Evolutionary conservation across 2,329 filamentous ascomycete species (phyloP), one percentile per base, ranked within the genome.

Genomic region (Arachnomyces sp.): DNA sequence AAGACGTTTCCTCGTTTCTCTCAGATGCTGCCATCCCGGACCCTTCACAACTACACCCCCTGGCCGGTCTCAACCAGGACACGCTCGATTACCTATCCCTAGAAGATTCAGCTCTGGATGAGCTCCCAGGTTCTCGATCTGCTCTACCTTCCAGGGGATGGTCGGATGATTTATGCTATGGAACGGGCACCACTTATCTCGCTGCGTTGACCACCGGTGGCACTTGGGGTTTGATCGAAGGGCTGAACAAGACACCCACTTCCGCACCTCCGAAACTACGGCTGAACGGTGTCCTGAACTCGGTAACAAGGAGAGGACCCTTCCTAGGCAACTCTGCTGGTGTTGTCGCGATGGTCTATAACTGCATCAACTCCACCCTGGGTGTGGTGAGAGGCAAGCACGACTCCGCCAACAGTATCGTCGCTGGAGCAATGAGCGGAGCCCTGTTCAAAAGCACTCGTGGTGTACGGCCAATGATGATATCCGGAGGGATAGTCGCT

Each of bases 161-260:
- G 80, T 94, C 89, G 45, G 92, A 98, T 61, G 92, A 98, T 64
- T 78, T 98, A 44, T 96, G 92, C 69, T 98, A 98, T 64, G 92
- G 93, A 58, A 93, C 92, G 15, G 92, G 92, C 54, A 81, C 90
- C 47, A 94, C 88, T 59, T 98, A 98, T 61, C 73, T 98, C 45
- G 72, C 84, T n/a, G 92, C 84, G 5, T 71, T 98, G 55, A 76
- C 82, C 31, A 61, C 93, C 50, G 92, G 92, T 63, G 92, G 92
- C 51, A 81, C 79, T 42, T 96, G 90, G 90, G 92, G 92, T 46
- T 65, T 98, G 52, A 82, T 84, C 49, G 92, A 98, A 66, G 92
- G 92, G 8, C 68, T 96, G 54, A 79, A 81, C 57, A 81, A 83
- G 64, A 72, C 75, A 45, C 76, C 78, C 1, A 58, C 69, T 0